These are phyloP conservation scores for Gorgonomyces haynaldii DNA, from an alignment of 192 early-diverging fungal genomes.

Conservation along the genomic window DNA sequence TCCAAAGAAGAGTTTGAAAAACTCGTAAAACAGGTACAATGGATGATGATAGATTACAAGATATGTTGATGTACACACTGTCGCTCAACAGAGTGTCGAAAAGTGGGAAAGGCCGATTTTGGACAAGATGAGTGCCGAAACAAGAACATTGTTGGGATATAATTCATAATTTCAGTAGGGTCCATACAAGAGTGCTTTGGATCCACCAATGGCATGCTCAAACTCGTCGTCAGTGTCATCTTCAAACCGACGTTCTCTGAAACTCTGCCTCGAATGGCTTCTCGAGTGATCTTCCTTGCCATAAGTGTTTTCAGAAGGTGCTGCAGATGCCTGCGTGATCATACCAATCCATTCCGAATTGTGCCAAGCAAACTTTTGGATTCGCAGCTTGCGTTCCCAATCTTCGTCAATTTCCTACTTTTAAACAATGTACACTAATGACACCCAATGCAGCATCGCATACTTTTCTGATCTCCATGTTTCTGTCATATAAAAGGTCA, in stretches of 20 bases:
- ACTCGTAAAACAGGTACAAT: constrained; percentile 15
- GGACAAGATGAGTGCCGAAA: constrained; percentile 22
- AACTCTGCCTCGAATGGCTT: background rate
- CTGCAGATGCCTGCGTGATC: constrained; percentile 14
- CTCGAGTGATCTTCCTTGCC: background rate
- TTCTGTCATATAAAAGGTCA: constrained; percentile 48
- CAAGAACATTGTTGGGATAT: too few relatives aligned
- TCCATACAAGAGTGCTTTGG: constrained; percentile 4
- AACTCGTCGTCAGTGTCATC: constrained; percentile 3
- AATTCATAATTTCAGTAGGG: background rate
- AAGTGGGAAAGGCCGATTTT: constrained; percentile 33
- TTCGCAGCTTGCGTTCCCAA: constrained; percentile 36
- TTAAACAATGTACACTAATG: constrained; percentile 30
- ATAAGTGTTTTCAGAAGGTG: background rate
- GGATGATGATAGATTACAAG: constrained; percentile 13
- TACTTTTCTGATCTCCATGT: constrained; percentile 40
- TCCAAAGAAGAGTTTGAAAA: constrained; percentile 13
- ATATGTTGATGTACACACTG: constrained; percentile 26
- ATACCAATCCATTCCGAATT: constrained; percentile 42
- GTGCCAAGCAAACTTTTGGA: constrained; percentile 47
- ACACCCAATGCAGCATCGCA: constrained; percentile 45
- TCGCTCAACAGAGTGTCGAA: constrained; percentile 26
- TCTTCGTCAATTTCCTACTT: constrained; percentile 41
- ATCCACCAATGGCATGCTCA: background rate
- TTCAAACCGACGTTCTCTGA: background rate